Evolutionary conservation across 768 basidiomycete species (phyloP).

Genomic region (Psilocybe azurescens): DNA sequence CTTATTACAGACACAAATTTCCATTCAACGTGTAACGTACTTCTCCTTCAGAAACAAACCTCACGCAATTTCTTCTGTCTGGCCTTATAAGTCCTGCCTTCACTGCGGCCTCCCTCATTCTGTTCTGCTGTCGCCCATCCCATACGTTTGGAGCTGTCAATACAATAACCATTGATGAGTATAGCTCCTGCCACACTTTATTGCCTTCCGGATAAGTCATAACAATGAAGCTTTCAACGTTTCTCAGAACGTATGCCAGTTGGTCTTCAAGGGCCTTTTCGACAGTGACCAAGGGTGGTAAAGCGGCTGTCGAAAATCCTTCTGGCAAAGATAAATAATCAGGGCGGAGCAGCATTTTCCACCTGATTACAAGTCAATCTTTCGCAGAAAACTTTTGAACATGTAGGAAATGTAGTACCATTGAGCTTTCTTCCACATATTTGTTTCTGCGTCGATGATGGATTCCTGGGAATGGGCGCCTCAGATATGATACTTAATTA

Average conservation of each 20-base stretch:
- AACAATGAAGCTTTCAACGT: slow-evolving; percentile 23
- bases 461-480: neutral
- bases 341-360: slow-evolving; percentile 29
- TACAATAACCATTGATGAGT: slow-evolving; percentile 22
- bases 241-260: slow-evolving; percentile 26
- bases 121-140: slow-evolving; percentile 26
- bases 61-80: slow-evolving; percentile 13
- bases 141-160: slow-evolving; percentile 32
- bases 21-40: neutral
- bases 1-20: too few species aligned
- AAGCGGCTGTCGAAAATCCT: slow-evolving; percentile 9
- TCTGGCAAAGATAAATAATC: slow-evolving; percentile 16
- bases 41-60: slow-evolving; percentile 31
- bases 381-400: neutral
- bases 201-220: slow-evolving; percentile 6
- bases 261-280: slow-evolving; percentile 30
- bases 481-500: too few species aligned
- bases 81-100: slow-evolving; percentile 22
- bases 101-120: slow-evolving; percentile 30
- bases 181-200: slow-evolving; percentile 19
- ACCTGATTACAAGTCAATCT: slow-evolving; percentile 22
- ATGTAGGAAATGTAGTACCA: slow-evolving; percentile 16
- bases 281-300: slow-evolving; percentile 24
- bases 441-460: slow-evolving; percentile 14
- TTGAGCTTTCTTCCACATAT: slow-evolving; percentile 22